Evolutionary conservation across 2,329 filamentous ascomycete genomes (phyloP), one percentile per base, ranked within the genome.

Genomic region (Exophiala lecanii-corni): DNA sequence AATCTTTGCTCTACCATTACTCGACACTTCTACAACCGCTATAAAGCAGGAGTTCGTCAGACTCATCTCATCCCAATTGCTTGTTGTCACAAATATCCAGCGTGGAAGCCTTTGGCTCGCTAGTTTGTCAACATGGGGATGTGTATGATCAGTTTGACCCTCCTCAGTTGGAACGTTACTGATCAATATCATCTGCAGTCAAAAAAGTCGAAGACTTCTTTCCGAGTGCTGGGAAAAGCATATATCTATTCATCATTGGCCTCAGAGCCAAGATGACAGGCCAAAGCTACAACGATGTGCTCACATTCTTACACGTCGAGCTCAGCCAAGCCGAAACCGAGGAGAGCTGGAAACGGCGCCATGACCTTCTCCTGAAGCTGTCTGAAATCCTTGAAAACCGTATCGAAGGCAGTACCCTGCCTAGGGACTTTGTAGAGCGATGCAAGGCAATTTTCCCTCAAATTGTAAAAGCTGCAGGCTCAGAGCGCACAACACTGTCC

Each of bases 401-500:
- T 30, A 55, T 45, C 13, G 39, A 46, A 9, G 43, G 45, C 32
- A 41, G 18, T 28, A 18, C 34, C 20, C 46, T 54, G 10, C 54
- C 53, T 30, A 49, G 41, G 36, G 48, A 55, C 40, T 47, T 55
- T 36, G 36, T 45, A 23, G 45, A 49, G 28, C 42, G 47, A 19
- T 47, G 51, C 50, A 54, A 52, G 36, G 41, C 43, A 18, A 36
- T 50, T 36, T 38, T 56, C 35, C 49, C 49, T 20, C 39, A 48
- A 20, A 53, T 56, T 36, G 38, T 56, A 37, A 47, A 47, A 21
- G 48, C 47, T 25, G 49, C 49, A 9, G 32, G 35, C 16, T 50
- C 54, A n/a, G 54, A 57, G 36, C 51, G 55, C 9, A 57, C 55
- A 31, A 53, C 51, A n/a, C 30, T 57, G 18, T 55, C 52, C 36